Evolutionary conservation across 2,329 filamentous ascomycete species (phyloP), one percentile per base, ranked within the genome.

Genomic region (Pezicula radicicola): DNA sequence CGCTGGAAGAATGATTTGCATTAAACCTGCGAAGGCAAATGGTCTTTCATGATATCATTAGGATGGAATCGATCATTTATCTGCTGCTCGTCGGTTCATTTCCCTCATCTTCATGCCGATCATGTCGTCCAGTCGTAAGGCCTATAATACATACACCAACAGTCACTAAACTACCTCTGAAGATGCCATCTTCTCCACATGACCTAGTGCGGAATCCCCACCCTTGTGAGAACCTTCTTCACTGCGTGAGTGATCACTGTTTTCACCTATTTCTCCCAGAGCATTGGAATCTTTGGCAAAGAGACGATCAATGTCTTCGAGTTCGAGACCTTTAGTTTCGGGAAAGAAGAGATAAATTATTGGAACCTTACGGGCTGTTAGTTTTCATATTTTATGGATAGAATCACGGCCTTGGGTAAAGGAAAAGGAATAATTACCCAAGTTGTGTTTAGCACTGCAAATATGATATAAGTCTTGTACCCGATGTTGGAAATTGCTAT

Each of bases 311-410:
- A 88, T 82, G 61, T 87, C 84, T 60, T 88, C 84, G 0, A 88
- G 72, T 0, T 80, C 81, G 2, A 85, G 66, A 0, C 81, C 74
- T 63, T 85, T 86, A 0, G 84, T 87, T 66, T 87, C 83, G 0
- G 83, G 83, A 3, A 85, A 84, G 60, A 83, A 76, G 63, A 83
- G 82, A 71, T 78, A 87, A 41, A 86, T 78, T 43, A 84, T 82
- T 0, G 70, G 70, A 15, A 73, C 13, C 42, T 45, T 16, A 21
- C 4, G 10, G 2, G 25, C 12, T n/a, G 42, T 27, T 33, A 45
- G 10, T 25, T 45, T 33, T 33, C 4, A 2, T 33, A 30, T 12
- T 33, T 33, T 10, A 10, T 13, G 9, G 9, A 33, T 25, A 13
- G 30, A 33, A 13, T 10, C 30, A 13, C 2, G 25, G 6, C 2